Base-by-base conservation (phyloP, 2,329 filamentous ascomycete species). In the Hypoxylon sp. region DNA sequence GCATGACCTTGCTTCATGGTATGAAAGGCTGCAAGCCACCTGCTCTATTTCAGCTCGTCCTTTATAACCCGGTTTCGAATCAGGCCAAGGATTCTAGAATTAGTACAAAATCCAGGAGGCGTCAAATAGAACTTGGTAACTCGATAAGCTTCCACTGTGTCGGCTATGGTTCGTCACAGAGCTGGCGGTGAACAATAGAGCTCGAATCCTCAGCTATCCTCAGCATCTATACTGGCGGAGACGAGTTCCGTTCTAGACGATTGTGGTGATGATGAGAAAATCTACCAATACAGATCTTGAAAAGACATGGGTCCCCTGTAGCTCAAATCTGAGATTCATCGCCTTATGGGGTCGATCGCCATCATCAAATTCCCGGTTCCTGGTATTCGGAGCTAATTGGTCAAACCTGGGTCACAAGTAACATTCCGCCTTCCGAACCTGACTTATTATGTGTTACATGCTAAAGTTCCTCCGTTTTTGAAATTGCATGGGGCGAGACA, bases 331-430 rank as follows among this genome's bases (percentile, higher is more conserved):
- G 22, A 19, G 39, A 11, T 44, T 8, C 8, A 4, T 33, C 24
- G 44, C 52, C 37, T 24, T 48, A 39, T 62, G 52, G 33, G 33
- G 11, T 3, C 33, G 14, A 11, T 48, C 22, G 22, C 42, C 35
- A 56, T 66, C 44, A 2, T 14, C 26, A 57, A 52, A 35, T 50
- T 48, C 44, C 50, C 50, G 44, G 24, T 10, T 56, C 19, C 42
- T 46, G 47, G 48, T 62, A 51, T 13, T 50, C 8, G 17, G 37
- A 29, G 29, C 35, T 6, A 26, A 67, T 58, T 67, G 47, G 53
- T 39, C 37, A 8, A 50, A 19, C 13, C 4, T 33, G 22, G 13
- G 9, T 11, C 42, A 39, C n/a, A 24, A 17, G 13, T 31, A n/a
- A 39, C 35, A n/a, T 6, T 5, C n/a, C 47, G 26, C 35, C 11